phyloP scores from a whole-genome alignment of 192 early-diverging fungal genomes.

The Entrophospora sp. region DNA sequence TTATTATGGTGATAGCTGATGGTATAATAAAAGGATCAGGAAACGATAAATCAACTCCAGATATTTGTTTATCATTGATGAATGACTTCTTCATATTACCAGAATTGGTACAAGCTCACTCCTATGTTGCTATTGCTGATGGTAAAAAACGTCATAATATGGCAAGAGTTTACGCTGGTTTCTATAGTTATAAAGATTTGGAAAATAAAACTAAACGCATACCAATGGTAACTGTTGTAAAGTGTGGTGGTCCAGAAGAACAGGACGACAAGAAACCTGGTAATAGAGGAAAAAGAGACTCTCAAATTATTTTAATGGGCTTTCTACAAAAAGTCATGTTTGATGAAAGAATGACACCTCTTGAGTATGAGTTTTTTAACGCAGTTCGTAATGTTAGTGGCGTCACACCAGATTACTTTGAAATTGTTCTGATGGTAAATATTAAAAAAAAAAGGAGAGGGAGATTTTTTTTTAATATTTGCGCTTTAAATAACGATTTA shows the following conservation, averaged over 20 bases:
- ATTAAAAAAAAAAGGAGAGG: no score
- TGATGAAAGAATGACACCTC: constrained; percentile 75
- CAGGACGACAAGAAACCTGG: constrained; percentile 58
- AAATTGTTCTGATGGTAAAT: constrained; percentile 62
- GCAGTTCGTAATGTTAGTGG: constrained; percentile 64
- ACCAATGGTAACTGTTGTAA: constrained; percentile 66
- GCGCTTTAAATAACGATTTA: not conserved
- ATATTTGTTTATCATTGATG: constrained; percentile 75
- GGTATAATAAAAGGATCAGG: constrained; percentile 73
- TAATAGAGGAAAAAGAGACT: constrained; percentile 94
- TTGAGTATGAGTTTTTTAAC: constrained; percentile 77
- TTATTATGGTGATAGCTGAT: constrained; percentile 70
- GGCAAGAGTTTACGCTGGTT: constrained; percentile 89
- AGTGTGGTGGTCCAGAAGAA: constrained; percentile 60
- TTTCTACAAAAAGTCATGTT: constrained; percentile 89
- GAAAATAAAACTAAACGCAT: constrained; percentile 47
- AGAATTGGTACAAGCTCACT: constrained; percentile 58
- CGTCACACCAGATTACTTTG: constrained; percentile 66
- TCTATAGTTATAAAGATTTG: constrained; percentile 60
- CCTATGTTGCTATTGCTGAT: constrained; percentile 86
- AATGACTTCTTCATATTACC: constrained; percentile 51
- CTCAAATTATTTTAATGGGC: constrained; percentile 92
- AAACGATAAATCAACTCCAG: constrained; percentile 68
- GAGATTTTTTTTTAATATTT: not conserved
- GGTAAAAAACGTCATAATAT: constrained; percentile 89